Percentiles rank a stretch among this genome's conserved stretches.
These are phyloP conservation scores for Blastocystis sp. DNA, from an alignment of 352 stramenopile species.

Conservation along the genomic window DNA sequence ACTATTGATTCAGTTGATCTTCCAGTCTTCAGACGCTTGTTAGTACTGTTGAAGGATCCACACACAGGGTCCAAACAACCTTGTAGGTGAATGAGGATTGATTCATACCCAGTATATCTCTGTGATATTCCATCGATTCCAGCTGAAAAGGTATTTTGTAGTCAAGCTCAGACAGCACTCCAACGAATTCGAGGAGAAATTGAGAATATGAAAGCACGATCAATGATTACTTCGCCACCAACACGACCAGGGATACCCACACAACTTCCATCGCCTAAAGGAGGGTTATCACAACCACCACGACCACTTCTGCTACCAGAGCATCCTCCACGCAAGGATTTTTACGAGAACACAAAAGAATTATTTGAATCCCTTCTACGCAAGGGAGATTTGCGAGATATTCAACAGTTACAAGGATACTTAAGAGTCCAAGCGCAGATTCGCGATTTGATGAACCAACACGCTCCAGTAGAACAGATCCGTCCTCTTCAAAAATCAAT, in stretches of 20 bases:
- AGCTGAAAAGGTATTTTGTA: neutral
- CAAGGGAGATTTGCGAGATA: slow-evolving; percentile 37
- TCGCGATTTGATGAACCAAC: neutral
- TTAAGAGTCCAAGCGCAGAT: neutral
- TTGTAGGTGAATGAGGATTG: neutral
- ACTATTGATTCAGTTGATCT: neutral
- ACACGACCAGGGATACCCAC: neutral
- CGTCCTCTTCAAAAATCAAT: neutral
- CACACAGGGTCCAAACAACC: neutral
- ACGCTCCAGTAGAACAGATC: neutral
- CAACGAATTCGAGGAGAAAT: slow-evolving; percentile 16
- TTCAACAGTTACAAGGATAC: neutral
- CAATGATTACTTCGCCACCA: neutral
- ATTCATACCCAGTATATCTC: neutral
- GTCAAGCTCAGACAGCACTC: neutral
- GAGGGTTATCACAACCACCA: neutral
- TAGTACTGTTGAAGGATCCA: slow-evolving; percentile 18
- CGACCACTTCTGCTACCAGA: neutral
- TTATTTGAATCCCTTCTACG: slow-evolving; percentile 29
- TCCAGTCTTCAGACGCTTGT: neutral
- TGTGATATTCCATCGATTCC: slow-evolving; percentile 16
- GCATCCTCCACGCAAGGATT: neutral
- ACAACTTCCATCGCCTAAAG: neutral
- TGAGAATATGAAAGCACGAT: neutral
- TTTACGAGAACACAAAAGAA: neutral